Evolutionary conservation across 1,139 yeast species (phyloP).

Genomic region (Scheffersomyces parashehatae): DNA sequence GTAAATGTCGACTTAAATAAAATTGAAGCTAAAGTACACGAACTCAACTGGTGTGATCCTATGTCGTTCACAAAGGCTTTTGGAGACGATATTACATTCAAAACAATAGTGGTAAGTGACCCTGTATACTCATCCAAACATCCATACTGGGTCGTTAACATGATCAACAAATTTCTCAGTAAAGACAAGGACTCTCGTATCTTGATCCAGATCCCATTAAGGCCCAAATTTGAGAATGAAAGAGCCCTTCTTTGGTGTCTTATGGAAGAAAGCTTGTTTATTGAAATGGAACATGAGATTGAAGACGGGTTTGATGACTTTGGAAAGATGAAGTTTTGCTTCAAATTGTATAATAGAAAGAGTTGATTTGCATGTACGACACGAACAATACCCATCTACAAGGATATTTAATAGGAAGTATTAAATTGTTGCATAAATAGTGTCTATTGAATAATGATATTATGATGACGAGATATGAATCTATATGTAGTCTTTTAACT

Average conservation of each 20-base stretch:
- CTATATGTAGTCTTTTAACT: constrained; percentile 63
- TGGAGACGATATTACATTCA: constrained; percentile 35
- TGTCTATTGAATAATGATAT: background rate
- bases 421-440: background rate
- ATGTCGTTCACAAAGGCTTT: constrained; percentile 27
- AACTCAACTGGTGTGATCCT: constrained; percentile 79
- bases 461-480: background rate
- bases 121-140: constrained; percentile 85
- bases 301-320: constrained; percentile 84
- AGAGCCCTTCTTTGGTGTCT: constrained; percentile 60
- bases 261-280: constrained; percentile 34
- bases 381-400: background rate
- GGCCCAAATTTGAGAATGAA: constrained; percentile 66
- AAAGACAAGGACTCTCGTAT: constrained; percentile 41
- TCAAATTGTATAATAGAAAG: constrained; percentile 37
- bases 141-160: constrained; percentile 68
- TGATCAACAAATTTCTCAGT: constrained; percentile 51
- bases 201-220: constrained; percentile 71
- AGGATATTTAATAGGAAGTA: constrained; percentile 4
- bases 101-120: constrained; percentile 74
- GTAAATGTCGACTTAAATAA: constrained; percentile 58
- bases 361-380: background rate
- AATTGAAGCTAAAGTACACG: constrained; percentile 39
- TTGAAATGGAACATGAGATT: constrained; percentile 23
- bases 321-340: constrained; percentile 68